Base-by-base conservation (phyloP, 108 stramenopile genomes). In the Skeletonema marinoi region DNA sequence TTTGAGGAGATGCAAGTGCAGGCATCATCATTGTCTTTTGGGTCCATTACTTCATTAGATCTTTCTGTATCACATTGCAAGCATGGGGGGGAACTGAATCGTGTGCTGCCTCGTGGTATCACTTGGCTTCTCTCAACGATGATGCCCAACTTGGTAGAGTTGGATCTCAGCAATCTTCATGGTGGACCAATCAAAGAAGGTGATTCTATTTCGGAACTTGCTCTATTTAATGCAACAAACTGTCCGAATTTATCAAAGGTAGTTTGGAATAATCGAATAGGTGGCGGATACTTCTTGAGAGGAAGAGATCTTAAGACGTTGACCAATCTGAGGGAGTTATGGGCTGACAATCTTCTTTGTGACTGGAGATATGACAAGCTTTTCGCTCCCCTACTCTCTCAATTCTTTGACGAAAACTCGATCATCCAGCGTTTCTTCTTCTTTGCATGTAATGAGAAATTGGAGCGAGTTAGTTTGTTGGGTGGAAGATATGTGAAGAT, bases 241-340 rank as follows among this genome's bases (percentile, higher is more conserved):
- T 76, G 74, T 35, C 78, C 82, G 13, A 81, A 75, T 48, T 61
- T 86, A 30, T 32, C 61, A 65, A 33, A 54, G 11, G 68, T 86
- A 48, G 44, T 59, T 48, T 86, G 86, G 86, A 77, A 83, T 54
- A 68, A 73, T 9, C 65, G 73, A 4, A 30, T 73, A 6, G 73
- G 73, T 1, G 73, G 73, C 9, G 65, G 74, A n/a, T 83, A 76
- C 9, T 61, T 83, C 50, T 48, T 70, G 9, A 31, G 78, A 6
- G 66, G 67, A 14, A 69, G 65, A 36, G 71, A 83, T 66, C 8
- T 86, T 60, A 60, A 73, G 46, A 83, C 78, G 3, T 70, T 79
- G 19, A 66, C 42, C 9, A 71, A 86, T 68, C 35, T 86, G 46
- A 83, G 68, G 31, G 82, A 86, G 48, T n/a, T 86, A 3, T 65